These are phyloP conservation scores for Aspergillus diversus DNA, from an alignment of 495 filamentous ascomycete genomes.

Conservation along the genomic window DNA sequence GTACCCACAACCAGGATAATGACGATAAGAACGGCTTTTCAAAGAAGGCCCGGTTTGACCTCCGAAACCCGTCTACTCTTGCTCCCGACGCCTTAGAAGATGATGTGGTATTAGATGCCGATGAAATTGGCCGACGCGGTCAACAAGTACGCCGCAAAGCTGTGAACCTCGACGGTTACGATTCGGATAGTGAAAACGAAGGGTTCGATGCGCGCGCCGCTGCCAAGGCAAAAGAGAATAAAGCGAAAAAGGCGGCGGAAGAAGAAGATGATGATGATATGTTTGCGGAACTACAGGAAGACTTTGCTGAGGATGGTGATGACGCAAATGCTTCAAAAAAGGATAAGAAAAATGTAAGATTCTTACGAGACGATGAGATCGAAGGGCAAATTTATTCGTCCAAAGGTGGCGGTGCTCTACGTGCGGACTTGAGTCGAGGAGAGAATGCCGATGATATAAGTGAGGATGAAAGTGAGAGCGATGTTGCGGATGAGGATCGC, in stretches of 20 bases:
- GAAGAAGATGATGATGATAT: conserved; percentile 83
- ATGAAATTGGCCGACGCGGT: conserved; percentile 85
- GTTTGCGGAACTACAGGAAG: conserved; percentile 80
- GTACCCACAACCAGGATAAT: conserved; percentile 66
- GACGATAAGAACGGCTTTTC: conserved; percentile 49
- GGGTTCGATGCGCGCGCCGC: conserved; percentile 75
- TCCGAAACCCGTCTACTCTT: conserved; percentile 89
- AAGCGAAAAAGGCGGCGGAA: conserved; percentile 48
- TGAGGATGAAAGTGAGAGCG: conserved; percentile 62
- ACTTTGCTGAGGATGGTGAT: conserved; percentile 57
- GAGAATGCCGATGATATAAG: conserved; percentile 49
- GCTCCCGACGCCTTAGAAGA: conserved; percentile 79
- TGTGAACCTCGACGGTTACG: conserved; percentile 95
- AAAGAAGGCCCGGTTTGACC: conserved; percentile 93
- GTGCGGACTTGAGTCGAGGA: conserved; percentile 56
- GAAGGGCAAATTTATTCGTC: conserved; percentile 80
- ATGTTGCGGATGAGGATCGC: conserved; percentile 73
- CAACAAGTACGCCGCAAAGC: conserved; percentile 83
- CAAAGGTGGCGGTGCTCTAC: conserved; percentile 71
- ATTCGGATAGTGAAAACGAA: conserved; percentile 92
- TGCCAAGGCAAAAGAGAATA: conserved; percentile 55
- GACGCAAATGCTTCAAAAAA: conserved; percentile 53
- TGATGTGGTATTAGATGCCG: conserved; percentile 81
- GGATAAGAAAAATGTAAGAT: conserved; percentile 78
- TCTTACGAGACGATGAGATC: conserved; percentile 76